Evolutionary conservation across 2,329 filamentous ascomycete species (phyloP).

Genomic region (Pseudopyricularia javanii): DNA sequence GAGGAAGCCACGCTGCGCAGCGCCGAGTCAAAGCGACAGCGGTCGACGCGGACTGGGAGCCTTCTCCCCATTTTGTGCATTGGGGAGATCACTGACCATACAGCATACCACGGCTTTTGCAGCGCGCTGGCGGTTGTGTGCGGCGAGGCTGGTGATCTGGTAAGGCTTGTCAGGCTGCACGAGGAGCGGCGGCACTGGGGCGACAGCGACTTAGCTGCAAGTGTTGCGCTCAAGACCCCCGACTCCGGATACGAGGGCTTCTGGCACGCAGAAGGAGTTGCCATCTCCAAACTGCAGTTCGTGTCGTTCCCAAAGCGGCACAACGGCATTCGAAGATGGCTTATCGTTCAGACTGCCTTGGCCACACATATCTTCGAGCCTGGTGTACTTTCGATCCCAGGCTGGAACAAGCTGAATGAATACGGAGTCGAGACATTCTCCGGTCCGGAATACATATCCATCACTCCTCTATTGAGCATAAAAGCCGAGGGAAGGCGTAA

Average conservation of each 20-base stretch:
- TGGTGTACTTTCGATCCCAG: slow-evolving; percentile 28
- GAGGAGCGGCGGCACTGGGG: slow-evolving; percentile 43
- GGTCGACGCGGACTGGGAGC: not conserved
- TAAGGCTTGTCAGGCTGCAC: slow-evolving; percentile 40
- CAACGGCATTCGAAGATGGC: slow-evolving; percentile 29
- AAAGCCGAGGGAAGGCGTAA: slow-evolving; percentile 38
- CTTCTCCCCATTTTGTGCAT: slow-evolving; percentile 33
- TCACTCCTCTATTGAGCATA: slow-evolving; percentile 43
- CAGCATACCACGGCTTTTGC: slow-evolving; percentile 9
- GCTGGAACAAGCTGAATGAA: slow-evolving; percentile 5
- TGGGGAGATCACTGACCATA: slow-evolving; percentile 37
- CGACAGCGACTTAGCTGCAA: slow-evolving; percentile 20
- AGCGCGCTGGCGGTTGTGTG: slow-evolving; percentile 31
- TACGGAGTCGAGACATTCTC: slow-evolving; percentile 4
- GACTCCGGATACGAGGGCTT: slow-evolving; percentile 29
- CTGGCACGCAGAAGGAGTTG: slow-evolving; percentile 40
- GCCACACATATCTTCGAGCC: slow-evolving; percentile 40
- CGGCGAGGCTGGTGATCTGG: slow-evolving; percentile 44
- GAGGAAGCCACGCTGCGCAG: slow-evolving; percentile 18
- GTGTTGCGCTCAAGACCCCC: slow-evolving; percentile 26
- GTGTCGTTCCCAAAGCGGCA: slow-evolving; percentile 23
- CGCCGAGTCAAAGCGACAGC: slow-evolving; percentile 3
- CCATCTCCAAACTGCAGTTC: slow-evolving; percentile 40
- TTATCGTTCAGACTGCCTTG: slow-evolving; percentile 39
- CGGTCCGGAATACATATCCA: slow-evolving; percentile 37